A percentile compares a stretch with the other conserved stretches of the same genome.
Evolutionary conservation across 163 green algal genomes (phyloP).

Genomic region (Coccomyxa subellipsoidea): DNA sequence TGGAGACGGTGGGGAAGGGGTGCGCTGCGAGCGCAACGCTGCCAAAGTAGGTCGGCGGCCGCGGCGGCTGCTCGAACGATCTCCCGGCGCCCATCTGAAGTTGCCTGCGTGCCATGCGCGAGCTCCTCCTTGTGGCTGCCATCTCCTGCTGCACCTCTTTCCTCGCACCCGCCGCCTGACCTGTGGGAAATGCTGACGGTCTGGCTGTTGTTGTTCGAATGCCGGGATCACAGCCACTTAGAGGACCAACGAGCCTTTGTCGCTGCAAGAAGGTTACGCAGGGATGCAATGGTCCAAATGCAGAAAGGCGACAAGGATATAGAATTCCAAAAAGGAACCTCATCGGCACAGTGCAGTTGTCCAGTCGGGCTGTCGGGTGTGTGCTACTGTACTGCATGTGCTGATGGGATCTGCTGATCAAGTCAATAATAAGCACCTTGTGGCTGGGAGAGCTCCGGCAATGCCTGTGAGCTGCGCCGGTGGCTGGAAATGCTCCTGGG

Average conservation of each 20-base stretch:
- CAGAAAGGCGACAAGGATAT: too few relatives aligned
- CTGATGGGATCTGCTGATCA: too few relatives aligned
- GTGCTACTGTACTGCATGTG: too few relatives aligned
- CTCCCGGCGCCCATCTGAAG: background rate
- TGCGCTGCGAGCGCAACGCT: background rate
- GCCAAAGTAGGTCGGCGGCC: background rate
- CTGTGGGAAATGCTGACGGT: background rate
- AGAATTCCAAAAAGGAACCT: too few relatives aligned
- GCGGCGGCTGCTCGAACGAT: background rate
- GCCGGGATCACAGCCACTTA: background rate
- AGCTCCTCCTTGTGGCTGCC: background rate
- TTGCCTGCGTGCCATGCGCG: background rate
- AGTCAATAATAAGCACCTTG: background rate
- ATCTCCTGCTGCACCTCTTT: background rate
- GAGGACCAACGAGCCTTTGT: background rate
- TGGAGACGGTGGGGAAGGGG: background rate
- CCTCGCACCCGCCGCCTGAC: background rate
- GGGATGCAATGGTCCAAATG: too few relatives aligned
- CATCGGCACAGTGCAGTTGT: too few relatives aligned
- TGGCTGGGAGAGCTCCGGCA: background rate
- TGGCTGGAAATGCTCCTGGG: background rate
- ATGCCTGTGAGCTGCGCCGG: background rate
- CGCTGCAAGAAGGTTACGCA: background rate
- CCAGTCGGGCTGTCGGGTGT: too few relatives aligned
- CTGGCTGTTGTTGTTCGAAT: background rate